Percentiles rank a stretch among this genome's conserved stretches.
Conservation (phyloP, 495 filamentous ascomycete genomes). For the Venustampulla echinocandica region DNA sequence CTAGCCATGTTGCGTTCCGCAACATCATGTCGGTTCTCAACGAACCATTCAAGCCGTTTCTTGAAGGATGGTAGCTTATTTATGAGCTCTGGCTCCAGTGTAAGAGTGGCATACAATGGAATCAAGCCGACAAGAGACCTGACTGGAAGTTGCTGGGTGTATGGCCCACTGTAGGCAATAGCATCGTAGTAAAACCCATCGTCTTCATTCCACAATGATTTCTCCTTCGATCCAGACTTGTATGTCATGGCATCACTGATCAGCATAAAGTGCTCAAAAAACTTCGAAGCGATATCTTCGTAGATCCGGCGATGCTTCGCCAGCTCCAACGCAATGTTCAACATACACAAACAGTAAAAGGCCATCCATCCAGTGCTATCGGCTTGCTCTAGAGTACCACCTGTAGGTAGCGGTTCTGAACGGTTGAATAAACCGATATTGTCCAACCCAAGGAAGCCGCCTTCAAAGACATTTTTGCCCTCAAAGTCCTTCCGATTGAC, state of each 20-base stretch:
- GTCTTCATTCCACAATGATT: conserved; percentile 89
- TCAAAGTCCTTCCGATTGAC: conserved; percentile 91
- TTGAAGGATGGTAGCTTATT: conserved; percentile 92
- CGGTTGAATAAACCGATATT: conserved; percentile 97
- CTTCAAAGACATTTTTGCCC: conserved; percentile 94
- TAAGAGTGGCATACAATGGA: conserved; percentile 83
- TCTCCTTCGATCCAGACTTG: conserved; percentile 62
- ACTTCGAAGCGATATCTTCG: conserved; percentile 96
- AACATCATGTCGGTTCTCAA: conserved; percentile 73
- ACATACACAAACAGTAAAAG: conserved; percentile 89
- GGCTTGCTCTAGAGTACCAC: conserved; percentile 87
- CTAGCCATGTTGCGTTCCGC: conserved; percentile 89
- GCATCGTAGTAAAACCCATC: conserved; percentile 98
- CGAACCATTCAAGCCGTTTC: conserved; percentile 84
- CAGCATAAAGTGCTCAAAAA: conserved; percentile 97
- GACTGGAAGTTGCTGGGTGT: conserved; percentile 85
- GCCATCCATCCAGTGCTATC: conserved; percentile 99
- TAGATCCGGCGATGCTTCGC: conserved; percentile 95
- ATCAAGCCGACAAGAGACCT: conserved; percentile 88
- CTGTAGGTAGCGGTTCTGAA: conserved; percentile 91
- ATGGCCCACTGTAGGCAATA: conserved; percentile 88
- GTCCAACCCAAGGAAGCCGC: conserved; percentile 91
- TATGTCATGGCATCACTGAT: conserved; percentile 98
- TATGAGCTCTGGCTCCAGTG: conserved; percentile 86
- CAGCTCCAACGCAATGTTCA: conserved; percentile 90